Conservation (phyloP, 1,284 basidiomycete species). For the Wallemia hederae region DNA sequence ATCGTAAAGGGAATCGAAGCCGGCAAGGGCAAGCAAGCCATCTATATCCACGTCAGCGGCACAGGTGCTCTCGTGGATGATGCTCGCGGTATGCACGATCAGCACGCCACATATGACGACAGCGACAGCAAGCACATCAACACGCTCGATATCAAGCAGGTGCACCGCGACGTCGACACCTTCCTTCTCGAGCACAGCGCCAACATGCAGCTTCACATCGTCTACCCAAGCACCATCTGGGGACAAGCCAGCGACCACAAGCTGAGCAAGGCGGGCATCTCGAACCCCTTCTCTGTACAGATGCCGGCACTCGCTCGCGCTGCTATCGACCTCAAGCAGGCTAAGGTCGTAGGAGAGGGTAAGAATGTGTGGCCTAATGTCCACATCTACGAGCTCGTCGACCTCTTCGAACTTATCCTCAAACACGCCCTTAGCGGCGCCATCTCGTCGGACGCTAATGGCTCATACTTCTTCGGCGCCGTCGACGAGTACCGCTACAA, state of each 20-base stretch:
- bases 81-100: not conserved
- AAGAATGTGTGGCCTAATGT: not conserved
- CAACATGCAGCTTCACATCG: not conserved
- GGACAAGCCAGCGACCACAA: not conserved
- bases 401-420: not conserved
- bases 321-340: not conserved
- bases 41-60: not conserved
- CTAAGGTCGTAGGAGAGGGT: not conserved
- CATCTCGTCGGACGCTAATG: not conserved
- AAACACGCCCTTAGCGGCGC: not conserved
- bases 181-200: constrained; percentile 1
- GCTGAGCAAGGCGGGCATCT: not conserved
- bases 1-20: not conserved
- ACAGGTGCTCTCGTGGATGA: not conserved
- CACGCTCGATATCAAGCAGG: not conserved
- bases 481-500: not conserved
- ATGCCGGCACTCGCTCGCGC: not conserved
- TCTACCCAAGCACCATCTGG: not conserved
- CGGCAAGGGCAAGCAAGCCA: not conserved
- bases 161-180: constrained; percentile 1
- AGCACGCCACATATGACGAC: not conserved
- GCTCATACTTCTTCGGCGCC: not conserved
- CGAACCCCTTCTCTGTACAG: not conserved
- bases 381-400: not conserved
- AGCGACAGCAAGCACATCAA: not conserved